These are phyloP conservation scores for Rhizopogon vesiculosus DNA, from an alignment of 768 basidiomycete genomes.

Conservation along the genomic window DNA sequence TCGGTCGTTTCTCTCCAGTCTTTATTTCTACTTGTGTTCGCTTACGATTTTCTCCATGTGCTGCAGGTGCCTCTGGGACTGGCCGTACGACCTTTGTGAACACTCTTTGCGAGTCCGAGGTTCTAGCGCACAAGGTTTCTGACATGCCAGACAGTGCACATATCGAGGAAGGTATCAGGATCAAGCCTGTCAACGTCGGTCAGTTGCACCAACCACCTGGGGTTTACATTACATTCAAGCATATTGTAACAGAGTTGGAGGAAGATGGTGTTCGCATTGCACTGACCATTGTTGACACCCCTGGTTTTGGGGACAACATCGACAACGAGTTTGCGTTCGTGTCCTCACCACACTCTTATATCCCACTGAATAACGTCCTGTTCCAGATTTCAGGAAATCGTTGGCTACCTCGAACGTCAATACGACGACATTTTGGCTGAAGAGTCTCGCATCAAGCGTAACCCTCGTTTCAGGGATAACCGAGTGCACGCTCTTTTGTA, in stretches of 20 bases:
- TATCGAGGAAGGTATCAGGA: constrained; percentile 89
- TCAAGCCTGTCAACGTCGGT: constrained; percentile 95
- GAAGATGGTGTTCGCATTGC: constrained; percentile 98
- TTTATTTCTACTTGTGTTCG: constrained; percentile 4
- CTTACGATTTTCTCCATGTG: constrained; percentile 7
- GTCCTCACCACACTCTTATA: constrained; percentile 2
- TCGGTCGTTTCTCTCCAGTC: constrained; percentile 35
- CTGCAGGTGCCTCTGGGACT: constrained; percentile 89
- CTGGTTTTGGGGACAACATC: constrained; percentile 98
- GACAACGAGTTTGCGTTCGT: constrained; percentile 97
- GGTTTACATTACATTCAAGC: not conserved
- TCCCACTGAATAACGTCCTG: constrained; percentile 1
- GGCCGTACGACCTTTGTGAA: constrained; percentile 99
- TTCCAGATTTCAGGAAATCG: constrained; percentile 90
- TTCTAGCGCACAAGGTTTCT: constrained; percentile 81
- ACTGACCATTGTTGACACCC: constrained; percentile 96
- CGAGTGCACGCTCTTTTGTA: constrained; percentile 94
- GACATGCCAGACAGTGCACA: constrained; percentile 88
- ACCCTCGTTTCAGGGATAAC: constrained; percentile 98
- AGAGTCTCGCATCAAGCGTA: constrained; percentile 99
- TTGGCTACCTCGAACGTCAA: constrained; percentile 95
- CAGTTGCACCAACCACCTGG: not conserved
- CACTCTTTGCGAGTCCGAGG: constrained; percentile 96
- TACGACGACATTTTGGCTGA: constrained; percentile 99
- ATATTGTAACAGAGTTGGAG: constrained; percentile 70